Percentiles rank a stretch among this genome's conserved stretches.
phyloP scores from a whole-genome alignment of 768 basidiomycete genomes.

The Pseudohyphozyma bogoriensis region DNA sequence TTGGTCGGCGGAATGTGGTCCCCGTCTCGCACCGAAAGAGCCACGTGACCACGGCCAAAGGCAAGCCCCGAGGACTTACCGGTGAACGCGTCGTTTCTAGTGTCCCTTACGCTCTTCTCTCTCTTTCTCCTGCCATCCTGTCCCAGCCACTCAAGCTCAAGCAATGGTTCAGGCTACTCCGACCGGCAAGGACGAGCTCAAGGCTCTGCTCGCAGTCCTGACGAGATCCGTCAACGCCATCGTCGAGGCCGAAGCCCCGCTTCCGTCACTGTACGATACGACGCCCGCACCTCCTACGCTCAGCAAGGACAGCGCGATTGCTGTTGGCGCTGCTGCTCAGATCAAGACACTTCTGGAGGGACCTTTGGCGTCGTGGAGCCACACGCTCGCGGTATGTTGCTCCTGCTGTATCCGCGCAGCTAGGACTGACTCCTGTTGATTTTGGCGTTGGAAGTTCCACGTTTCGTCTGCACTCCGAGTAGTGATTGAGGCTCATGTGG shows the following conservation, averaged over 20 bases:
- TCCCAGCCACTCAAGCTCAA: accelerated
- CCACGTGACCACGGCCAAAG: no score
- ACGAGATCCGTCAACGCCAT: background rate
- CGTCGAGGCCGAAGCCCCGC: background rate
- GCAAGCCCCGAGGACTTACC: no score
- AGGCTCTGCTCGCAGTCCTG: background rate
- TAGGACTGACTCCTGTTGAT: slow-evolving; percentile 28
- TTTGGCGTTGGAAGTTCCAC: slow-evolving; percentile 35
- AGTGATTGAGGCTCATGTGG: slow-evolving; percentile 38
- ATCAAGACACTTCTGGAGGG: background rate
- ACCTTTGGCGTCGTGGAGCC: background rate
- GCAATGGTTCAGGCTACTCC: background rate
- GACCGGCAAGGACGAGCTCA: background rate
- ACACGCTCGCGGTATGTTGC: background rate
- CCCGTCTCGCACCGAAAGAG: no score
- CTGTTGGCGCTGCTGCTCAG: background rate
- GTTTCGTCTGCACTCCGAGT: slow-evolving; percentile 33
- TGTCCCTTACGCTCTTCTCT: background rate
- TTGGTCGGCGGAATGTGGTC: no score
- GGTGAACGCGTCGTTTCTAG: no score
- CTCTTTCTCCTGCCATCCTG: no score
- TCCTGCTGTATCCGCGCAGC: background rate
- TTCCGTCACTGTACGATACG: background rate
- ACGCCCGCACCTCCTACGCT: background rate
- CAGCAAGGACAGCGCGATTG: background rate